Evolutionary conservation across 2,329 filamentous ascomycete genomes (phyloP).

Genomic region (Dactylellina drechsleri): DNA sequence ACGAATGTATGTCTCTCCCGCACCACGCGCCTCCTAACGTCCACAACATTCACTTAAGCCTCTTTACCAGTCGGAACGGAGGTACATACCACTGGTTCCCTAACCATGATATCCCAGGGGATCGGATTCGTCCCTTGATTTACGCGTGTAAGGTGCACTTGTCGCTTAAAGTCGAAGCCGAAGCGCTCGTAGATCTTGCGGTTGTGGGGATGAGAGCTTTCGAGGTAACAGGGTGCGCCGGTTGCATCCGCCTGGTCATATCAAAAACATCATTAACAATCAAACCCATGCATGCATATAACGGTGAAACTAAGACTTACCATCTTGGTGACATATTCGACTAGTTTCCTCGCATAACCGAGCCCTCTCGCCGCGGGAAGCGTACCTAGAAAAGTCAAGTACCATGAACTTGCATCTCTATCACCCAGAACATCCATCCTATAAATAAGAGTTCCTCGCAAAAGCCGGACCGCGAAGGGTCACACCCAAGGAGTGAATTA

Average conservation of each 20-base stretch:
- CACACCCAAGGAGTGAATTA: slow-evolving; percentile 54
- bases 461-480: slow-evolving; percentile 48
- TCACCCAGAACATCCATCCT: slow-evolving; percentile 70
- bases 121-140: slow-evolving; percentile 66
- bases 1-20: slow-evolving; percentile 1
- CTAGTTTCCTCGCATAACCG: slow-evolving; percentile 77
- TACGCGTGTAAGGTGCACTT: slow-evolving; percentile 69
- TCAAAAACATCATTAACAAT: slow-evolving; percentile 8
- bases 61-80: slow-evolving; percentile 56
- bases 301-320: slow-evolving; percentile 63
- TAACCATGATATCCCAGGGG: slow-evolving; percentile 81
- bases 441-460: slow-evolving; percentile 42
- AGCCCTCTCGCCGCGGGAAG: slow-evolving; percentile 75
- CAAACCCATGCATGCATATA: background rate
- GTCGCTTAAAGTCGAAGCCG: slow-evolving; percentile 74
- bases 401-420: slow-evolving; percentile 76
- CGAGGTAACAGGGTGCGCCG: slow-evolving; percentile 75
- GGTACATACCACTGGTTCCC: slow-evolving; percentile 68
- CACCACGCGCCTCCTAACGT: slow-evolving; percentile 55
- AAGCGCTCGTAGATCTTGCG: slow-evolving; percentile 77
- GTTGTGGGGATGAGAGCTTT: slow-evolving; percentile 77
- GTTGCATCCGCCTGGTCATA: slow-evolving; percentile 73
- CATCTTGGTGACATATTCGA: slow-evolving; percentile 74
- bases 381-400: slow-evolving; percentile 84
- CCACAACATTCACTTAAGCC: slow-evolving; percentile 56